Conservation (phyloP, 2,329 filamentous ascomycete genomes). For the Tolypocladium ovalisporum region DNA sequence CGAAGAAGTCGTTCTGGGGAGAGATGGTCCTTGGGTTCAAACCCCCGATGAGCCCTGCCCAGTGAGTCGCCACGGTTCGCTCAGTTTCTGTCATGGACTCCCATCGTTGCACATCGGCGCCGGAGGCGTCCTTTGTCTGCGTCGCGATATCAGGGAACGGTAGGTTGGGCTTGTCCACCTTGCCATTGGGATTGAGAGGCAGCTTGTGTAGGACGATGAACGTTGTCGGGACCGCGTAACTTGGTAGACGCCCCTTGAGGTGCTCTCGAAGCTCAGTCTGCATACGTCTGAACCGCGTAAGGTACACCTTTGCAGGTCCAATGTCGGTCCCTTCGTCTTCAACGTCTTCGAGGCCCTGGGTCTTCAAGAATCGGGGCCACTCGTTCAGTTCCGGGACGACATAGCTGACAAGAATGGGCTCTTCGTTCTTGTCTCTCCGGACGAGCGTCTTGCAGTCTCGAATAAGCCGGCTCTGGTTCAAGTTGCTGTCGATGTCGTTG, state of each 20-base stretch:
- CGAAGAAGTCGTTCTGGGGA: slow-evolving; percentile 25
- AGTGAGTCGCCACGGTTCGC: slow-evolving; percentile 43
- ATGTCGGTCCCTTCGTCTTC: slow-evolving; percentile 40
- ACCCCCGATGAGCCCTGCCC: slow-evolving; percentile 59
- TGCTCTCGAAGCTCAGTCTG: slow-evolving; percentile 48
- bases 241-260: slow-evolving; percentile 48
- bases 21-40: slow-evolving; percentile 55
- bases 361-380: slow-evolving; percentile 59
- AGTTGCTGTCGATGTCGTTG: slow-evolving; percentile 79
- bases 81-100: slow-evolving; percentile 25
- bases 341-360: slow-evolving; percentile 40
- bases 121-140: slow-evolving; percentile 31
- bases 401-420: slow-evolving; percentile 78
- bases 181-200: slow-evolving; percentile 67
- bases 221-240: slow-evolving; percentile 21
- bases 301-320: slow-evolving; percentile 28
- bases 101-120: slow-evolving; percentile 38
- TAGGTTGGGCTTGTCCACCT: slow-evolving; percentile 66
- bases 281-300: slow-evolving; percentile 33
- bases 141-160: slow-evolving; percentile 70
- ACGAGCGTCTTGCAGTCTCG: slow-evolving; percentile 81
- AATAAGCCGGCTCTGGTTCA: slow-evolving; percentile 64
- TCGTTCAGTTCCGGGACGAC: slow-evolving; percentile 68
- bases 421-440: slow-evolving; percentile 36
- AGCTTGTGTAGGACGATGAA: slow-evolving; percentile 33